Evolutionary conservation across 2,329 filamentous ascomycete genomes (phyloP).

Genomic region (Trichoderma koningii): DNA sequence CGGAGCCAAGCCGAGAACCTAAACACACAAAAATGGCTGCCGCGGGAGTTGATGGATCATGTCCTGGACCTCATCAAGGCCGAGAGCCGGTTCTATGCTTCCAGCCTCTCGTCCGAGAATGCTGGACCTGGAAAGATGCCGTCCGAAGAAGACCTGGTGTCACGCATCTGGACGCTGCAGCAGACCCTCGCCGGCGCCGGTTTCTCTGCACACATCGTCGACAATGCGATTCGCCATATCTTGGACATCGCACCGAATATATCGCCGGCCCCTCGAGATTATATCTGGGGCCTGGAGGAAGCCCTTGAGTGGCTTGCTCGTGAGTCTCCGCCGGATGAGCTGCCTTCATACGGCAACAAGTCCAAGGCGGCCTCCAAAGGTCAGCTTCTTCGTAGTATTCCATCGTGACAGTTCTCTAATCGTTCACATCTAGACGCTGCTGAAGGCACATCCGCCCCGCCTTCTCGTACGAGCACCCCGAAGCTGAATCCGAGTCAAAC

Average conservation of each 20-base stretch:
- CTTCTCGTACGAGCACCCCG: conserved; percentile 55
- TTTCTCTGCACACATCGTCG: conserved; percentile 65
- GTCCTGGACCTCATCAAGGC: conserved; percentile 72
- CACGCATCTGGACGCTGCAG: conserved; percentile 82
- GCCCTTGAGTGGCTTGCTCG: conserved; percentile 88
- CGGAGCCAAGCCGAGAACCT: conserved; percentile 75
- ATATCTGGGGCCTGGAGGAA: conserved; percentile 84
- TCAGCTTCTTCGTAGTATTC: conserved; percentile 26
- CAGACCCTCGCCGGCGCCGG: conserved; percentile 69
- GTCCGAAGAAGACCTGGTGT: conserved; percentile 73
- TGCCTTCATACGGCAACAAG: conserved; percentile 67
- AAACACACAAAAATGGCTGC: conserved; percentile 76
- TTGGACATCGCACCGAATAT: conserved; percentile 68
- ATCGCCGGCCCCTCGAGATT: conserved; percentile 59
- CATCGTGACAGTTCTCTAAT: not conserved
- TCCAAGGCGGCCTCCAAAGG: conserved; percentile 44
- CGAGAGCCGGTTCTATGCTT: conserved; percentile 61
- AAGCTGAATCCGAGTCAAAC: conserved; percentile 38
- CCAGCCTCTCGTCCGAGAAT: conserved; percentile 51
- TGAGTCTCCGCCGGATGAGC: conserved; percentile 67
- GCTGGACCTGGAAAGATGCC: conserved; percentile 55
- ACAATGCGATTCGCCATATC: conserved; percentile 65
- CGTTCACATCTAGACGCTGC: conserved; percentile 47
- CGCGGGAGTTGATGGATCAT: conserved; percentile 74
- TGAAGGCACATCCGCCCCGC: conserved; percentile 48